phyloP scores from a whole-genome alignment of 2,329 filamentous ascomycete genomes.

The Stachybotrys echinatus region DNA sequence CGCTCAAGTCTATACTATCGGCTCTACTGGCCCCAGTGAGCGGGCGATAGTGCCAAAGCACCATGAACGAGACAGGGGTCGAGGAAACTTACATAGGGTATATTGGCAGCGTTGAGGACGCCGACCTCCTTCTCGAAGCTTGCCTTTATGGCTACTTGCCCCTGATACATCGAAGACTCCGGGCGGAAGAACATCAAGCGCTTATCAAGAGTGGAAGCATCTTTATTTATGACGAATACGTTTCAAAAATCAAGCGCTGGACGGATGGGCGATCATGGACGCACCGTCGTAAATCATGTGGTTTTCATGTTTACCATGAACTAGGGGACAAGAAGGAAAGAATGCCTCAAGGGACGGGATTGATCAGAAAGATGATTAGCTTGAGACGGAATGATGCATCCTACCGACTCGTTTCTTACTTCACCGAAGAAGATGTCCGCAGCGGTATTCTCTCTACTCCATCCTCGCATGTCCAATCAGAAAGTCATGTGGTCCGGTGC shows the following conservation, averaged over 20 bases:
- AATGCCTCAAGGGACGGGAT: not conserved
- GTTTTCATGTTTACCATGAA: not conserved
- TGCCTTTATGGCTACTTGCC: not conserved
- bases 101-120: not conserved
- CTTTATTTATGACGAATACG: not conserved
- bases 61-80: not conserved
- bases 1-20: no score
- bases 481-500: no score
- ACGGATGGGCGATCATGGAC: not conserved
- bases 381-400: not conserved
- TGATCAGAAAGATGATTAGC: not conserved
- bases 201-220: not conserved
- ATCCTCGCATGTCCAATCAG: no score
- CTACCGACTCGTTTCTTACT: not conserved
- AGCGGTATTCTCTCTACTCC: not conserved
- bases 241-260: not conserved
- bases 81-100: not conserved
- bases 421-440: not conserved
- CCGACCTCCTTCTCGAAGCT: not conserved
- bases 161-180: not conserved
- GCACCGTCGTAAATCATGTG: not conserved
- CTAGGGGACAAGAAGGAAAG: not conserved
- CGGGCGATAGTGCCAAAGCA: not conserved
- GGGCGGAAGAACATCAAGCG: not conserved
- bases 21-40: no score